These are phyloP conservation scores for Pichia norvegensis DNA, from an alignment of 1,139 yeast genomes.

Conservation along the genomic window DNA sequence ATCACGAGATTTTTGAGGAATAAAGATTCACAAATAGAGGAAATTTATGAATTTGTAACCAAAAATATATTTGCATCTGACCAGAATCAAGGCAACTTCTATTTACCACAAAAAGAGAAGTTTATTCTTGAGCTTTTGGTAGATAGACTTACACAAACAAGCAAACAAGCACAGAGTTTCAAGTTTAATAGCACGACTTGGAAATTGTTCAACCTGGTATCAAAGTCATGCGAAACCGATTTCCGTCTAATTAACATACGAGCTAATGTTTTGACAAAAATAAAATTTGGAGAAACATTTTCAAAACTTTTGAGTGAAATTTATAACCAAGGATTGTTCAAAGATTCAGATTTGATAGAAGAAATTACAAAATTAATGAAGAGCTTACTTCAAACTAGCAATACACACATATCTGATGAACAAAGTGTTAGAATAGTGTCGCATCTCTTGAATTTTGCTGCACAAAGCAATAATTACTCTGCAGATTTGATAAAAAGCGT, in stretches of 20 bases:
- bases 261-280: constrained; percentile 26
- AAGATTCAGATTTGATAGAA: constrained; percentile 10
- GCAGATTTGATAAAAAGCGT: constrained; percentile 3
- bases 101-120: constrained; percentile 50
- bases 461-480: not conserved
- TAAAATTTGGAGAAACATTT: constrained; percentile 32
- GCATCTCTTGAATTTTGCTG: constrained; percentile 10
- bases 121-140: constrained; percentile 61
- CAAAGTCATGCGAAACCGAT: constrained; percentile 29
- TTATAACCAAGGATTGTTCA: constrained; percentile 3
- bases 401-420: constrained; percentile 22
- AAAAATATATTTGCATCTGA: not conserved
- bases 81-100: constrained; percentile 31
- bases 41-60: constrained; percentile 38
- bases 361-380: constrained; percentile 12
- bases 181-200: constrained; percentile 38
- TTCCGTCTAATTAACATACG: constrained; percentile 12
- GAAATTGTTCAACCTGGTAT: constrained; percentile 38
- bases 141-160: constrained; percentile 54
- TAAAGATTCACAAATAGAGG: constrained; percentile 38
- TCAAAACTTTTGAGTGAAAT: constrained; percentile 17
- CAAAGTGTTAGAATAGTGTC: constrained; percentile 21
- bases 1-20: constrained; percentile 56
- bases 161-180: constrained; percentile 31
- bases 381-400: constrained; percentile 22